A percentile compares a stretch with the other conserved stretches of the same genome.
Evolutionary conservation across 768 basidiomycete species (phyloP).

Genomic region (Lactarius sp.): DNA sequence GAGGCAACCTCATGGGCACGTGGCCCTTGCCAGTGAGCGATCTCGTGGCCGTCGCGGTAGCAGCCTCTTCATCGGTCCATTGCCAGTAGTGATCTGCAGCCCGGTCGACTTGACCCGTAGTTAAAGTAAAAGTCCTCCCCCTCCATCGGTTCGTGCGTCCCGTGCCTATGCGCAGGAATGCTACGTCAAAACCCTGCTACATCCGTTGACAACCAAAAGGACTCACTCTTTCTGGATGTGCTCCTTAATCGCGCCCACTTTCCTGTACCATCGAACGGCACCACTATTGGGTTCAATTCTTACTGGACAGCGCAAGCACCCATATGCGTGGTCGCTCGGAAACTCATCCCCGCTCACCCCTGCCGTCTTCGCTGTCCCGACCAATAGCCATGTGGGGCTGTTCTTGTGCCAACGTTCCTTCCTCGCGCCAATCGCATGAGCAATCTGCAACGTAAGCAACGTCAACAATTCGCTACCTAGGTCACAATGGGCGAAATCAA

Average conservation of each 20-base stretch:
- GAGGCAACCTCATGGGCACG: background rate
- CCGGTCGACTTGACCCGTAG: background rate
- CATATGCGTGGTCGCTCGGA: background rate
- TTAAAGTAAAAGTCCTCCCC: constrained; percentile 10
- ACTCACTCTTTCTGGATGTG: background rate
- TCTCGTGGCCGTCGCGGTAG: background rate
- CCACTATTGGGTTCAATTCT: background rate
- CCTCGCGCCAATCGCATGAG: background rate
- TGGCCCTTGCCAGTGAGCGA: too few relatives aligned
- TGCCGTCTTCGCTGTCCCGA: background rate
- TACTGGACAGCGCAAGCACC: constrained; percentile 2
- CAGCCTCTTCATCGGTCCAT: background rate
- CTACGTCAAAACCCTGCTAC: background rate
- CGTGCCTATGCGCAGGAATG: background rate
- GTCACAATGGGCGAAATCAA: background rate
- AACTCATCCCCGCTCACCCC: background rate
- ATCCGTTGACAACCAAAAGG: background rate
- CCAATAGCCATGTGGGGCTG: background rate
- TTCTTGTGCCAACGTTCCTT: background rate
- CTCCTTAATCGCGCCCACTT: background rate
- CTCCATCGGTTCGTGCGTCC: constrained; percentile 2
- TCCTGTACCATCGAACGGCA: background rate
- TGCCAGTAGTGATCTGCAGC: background rate
- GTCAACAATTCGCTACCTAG: background rate
- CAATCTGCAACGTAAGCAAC: background rate